A percentile compares a stretch with the other conserved stretches of the same genome.
These are phyloP conservation scores for Trifolium subterraneum DNA, from an alignment of 306 rosid species.

Conservation along the genomic window DNA sequence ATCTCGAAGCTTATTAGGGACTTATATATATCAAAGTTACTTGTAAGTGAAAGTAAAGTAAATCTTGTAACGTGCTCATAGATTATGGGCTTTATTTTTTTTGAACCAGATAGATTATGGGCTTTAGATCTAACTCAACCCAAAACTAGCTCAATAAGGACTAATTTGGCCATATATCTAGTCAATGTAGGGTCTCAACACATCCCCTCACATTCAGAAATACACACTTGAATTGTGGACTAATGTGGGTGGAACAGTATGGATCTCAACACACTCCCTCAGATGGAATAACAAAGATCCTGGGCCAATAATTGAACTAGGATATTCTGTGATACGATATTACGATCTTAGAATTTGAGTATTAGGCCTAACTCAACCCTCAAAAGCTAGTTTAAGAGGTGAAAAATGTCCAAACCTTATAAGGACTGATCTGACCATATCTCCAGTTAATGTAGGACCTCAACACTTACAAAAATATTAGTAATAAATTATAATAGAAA, in stretches of 20 bases:
- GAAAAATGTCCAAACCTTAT: not conserved
- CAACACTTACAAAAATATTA: not conserved
- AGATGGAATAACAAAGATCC: not conserved
- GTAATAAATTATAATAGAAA: slow-evolving; percentile 1
- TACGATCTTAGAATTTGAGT: slow-evolving; percentile 4
- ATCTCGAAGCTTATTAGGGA: not conserved
- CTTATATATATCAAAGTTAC: not conserved
- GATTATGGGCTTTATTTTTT: not conserved
- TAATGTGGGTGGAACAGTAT: not conserved
- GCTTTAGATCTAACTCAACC: too few relatives aligned
- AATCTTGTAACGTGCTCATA: slow-evolving; percentile 6
- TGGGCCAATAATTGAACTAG: not conserved
- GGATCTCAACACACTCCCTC: not conserved
- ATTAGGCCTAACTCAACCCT: not conserved
- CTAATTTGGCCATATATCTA: slow-evolving; percentile 4
- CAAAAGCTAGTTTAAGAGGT: not conserved
- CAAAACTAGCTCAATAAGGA: not conserved
- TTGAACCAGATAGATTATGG: not conserved
- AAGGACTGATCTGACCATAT: not conserved
- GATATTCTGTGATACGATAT: not conserved
- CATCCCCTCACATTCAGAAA: not conserved
- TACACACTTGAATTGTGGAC: not conserved
- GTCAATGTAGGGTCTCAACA: not conserved
- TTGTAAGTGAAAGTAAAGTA: slow-evolving; percentile 17
- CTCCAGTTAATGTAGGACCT: not conserved